Percentiles rank a stretch among this genome's conserved stretches.
Conservation (phyloP, 2,329 filamentous ascomycete species). For the Fusarium odoratissimum region DNA sequence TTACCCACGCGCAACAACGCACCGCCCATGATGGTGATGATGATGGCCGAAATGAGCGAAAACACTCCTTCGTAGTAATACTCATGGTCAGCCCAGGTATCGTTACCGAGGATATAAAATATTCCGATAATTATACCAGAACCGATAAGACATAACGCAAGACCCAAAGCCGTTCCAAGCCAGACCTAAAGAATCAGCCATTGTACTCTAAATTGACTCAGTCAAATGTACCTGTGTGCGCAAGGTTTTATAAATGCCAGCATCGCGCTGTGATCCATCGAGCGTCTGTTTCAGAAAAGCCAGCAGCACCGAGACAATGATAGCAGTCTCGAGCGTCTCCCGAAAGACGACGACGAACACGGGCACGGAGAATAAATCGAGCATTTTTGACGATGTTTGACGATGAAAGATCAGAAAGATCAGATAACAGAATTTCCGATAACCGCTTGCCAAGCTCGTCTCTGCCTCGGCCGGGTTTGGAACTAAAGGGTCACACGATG, state of each 20-base stretch:
- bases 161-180: slow-evolving; percentile 57
- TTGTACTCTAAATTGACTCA: background rate
- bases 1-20: slow-evolving; percentile 85
- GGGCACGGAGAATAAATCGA: slow-evolving; percentile 79
- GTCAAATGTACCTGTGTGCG: slow-evolving; percentile 67
- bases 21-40: slow-evolving; percentile 85
- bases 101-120: slow-evolving; percentile 75
- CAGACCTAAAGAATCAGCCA: slow-evolving; percentile 59
- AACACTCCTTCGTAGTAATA: slow-evolving; percentile 87
- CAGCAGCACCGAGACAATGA: slow-evolving; percentile 86
- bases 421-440: slow-evolving; percentile 36
- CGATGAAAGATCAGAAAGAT: slow-evolving; percentile 16
- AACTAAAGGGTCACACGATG: slow-evolving; percentile 35
- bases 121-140: slow-evolving; percentile 76
- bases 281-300: slow-evolving; percentile 87
- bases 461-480: slow-evolving; percentile 31
- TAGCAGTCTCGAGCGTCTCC: slow-evolving; percentile 83
- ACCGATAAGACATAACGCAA: slow-evolving; percentile 71
- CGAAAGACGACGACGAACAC: slow-evolving; percentile 94
- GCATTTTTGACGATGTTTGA: slow-evolving; percentile 54
- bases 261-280: slow-evolving; percentile 70
- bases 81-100: slow-evolving; percentile 77
- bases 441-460: slow-evolving; percentile 21
- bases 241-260: slow-evolving; percentile 72
- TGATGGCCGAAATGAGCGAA: slow-evolving; percentile 78